phyloP scores from a whole-genome alignment of 2,329 filamentous ascomycete species.

The Fusarium sp. region DNA sequence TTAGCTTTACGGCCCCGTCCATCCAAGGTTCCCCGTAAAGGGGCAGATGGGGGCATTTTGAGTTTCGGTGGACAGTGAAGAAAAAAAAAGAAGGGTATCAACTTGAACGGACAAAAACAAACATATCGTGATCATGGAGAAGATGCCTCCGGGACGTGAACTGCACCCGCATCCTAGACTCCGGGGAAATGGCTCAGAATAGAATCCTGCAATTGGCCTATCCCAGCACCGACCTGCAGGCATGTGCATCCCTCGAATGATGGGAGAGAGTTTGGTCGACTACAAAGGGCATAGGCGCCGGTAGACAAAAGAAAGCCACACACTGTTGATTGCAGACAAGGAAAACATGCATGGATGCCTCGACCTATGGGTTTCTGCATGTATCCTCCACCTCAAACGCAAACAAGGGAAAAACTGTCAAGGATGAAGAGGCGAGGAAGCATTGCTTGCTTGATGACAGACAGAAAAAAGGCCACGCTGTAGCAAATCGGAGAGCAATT shows the following conservation, averaged over 20 bases:
- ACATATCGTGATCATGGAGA: not conserved
- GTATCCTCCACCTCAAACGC: constrained; percentile 1
- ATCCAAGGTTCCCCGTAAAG: constrained; percentile 16
- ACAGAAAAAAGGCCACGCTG: constrained; percentile 1
- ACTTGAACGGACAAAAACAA: not conserved
- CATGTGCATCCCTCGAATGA: constrained; percentile 20
- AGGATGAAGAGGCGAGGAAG: not conserved
- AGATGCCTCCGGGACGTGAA: not conserved
- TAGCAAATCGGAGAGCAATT: constrained; percentile 1
- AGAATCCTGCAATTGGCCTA: constrained; percentile 14
- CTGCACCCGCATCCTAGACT: constrained; percentile 12
- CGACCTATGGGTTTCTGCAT: constrained; percentile 1
- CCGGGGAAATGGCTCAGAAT: constrained; percentile 33
- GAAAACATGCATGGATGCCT: not conserved
- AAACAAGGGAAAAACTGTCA: not conserved
- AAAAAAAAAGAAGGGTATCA: not conserved
- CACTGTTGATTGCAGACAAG: not conserved
- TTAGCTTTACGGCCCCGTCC: constrained; percentile 24
- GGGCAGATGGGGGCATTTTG: not conserved
- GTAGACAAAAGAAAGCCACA: not conserved
- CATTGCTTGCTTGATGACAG: not conserved
- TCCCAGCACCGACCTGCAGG: constrained; percentile 6
- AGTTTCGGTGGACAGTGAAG: not conserved
- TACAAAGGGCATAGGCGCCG: not conserved
- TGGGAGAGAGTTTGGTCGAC: constrained; percentile 10